These are phyloP conservation scores for Colletotrichum chrysophilum DNA, from an alignment of 2,329 filamentous ascomycete genomes.

Conservation along the genomic window DNA sequence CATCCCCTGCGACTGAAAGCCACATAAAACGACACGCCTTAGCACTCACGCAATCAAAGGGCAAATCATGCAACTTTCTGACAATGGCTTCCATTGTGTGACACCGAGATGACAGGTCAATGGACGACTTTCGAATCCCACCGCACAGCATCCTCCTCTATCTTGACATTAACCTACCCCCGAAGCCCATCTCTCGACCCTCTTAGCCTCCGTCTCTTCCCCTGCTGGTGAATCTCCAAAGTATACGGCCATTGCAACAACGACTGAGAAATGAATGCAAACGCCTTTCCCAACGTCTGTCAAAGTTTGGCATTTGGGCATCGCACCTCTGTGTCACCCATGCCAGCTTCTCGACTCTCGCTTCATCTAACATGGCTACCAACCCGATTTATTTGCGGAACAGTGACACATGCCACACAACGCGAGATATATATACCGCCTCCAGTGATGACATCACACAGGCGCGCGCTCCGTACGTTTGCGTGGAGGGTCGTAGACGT, in stretches of 20 bases:
- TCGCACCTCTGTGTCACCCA: background rate
- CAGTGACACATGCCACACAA: background rate
- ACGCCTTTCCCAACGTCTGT: background rate
- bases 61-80: too few species aligned
- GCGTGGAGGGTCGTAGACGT: background rate
- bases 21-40: background rate
- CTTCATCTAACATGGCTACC: background rate
- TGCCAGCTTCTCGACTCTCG: background rate
- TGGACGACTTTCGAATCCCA: too few species aligned
- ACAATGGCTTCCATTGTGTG: too few species aligned
- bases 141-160: too few species aligned
- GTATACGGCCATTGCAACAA: rapidly evolving
- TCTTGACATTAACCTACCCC: too few species aligned
- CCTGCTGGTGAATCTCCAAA: background rate
- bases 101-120: too few species aligned
- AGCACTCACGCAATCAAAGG: background rate
- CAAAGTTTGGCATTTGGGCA: background rate
- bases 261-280: background rate
- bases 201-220: too few species aligned
- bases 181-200: too few species aligned
- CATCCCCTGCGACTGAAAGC: background rate
- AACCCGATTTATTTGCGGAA: background rate
- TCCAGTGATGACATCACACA: rapidly evolving
- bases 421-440: background rate
- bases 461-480: background rate